Base-by-base conservation (phyloP, 2,329 filamentous ascomycete species). In the Stromatinia cepivora region DNA sequence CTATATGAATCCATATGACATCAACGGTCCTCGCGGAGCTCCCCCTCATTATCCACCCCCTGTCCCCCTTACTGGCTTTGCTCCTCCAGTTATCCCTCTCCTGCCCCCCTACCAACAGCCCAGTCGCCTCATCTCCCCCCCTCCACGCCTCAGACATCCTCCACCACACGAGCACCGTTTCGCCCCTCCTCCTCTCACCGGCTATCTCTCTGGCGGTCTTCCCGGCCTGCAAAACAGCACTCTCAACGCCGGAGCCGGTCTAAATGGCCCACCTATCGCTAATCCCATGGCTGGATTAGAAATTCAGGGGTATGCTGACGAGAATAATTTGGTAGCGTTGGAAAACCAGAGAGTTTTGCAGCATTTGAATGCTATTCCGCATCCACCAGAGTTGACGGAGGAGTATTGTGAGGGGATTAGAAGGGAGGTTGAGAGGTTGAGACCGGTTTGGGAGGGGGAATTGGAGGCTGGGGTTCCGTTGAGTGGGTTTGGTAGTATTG, bases 1-100 rank as follows among this genome's bases (percentile, higher is more conserved):
- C 34, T 48, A 34, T n/a, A 48, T 48, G 20, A 62, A 62, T 17
- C 28, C 58, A 62, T 62, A 62, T 9, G 42, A 62, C 34, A 62
- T 62, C 20, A 48, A 62, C 10, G 42, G 28, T n/a, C 42, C 42
- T 7, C 58, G 20, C 3, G 11, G 28, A 7, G 3, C 9, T 0
- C 42, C 58, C 3, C 28, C 42, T n/a, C 11, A 36, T 9, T 17
- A 54, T 54, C 28, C 10, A 31, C 28, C 28, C 2, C 52, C 15
- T 31, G 1, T 4, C 0, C 5, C 11, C 0, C 20, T 28, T n/a
- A 17, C 0, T 15, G 42, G 9, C 6, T 17, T 34, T 34, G 20
- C 11, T 34, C 58, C 17, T n/a, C 10, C 28, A 11, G 2, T 13
- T 3, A 4, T 10, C 7, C 58, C 28, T 22, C 4, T 9, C 15